Base-by-base conservation (phyloP, 2,329 filamentous ascomycete genomes). In the Diaporthe citrichinensis region DNA sequence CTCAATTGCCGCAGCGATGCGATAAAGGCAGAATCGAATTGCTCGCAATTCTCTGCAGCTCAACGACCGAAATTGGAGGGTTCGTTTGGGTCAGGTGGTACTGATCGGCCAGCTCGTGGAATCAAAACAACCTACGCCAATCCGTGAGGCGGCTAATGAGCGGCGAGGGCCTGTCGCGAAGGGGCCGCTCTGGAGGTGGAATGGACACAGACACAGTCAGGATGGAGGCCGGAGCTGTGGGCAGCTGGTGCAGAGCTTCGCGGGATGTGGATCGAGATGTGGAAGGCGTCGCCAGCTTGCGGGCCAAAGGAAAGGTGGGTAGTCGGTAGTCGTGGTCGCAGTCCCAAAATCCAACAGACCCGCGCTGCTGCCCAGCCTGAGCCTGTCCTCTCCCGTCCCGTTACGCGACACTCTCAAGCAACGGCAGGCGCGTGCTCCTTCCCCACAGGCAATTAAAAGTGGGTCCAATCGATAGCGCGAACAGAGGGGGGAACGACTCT, bases 161-260 rank as follows among this genome's bases (percentile, higher is more conserved):
- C 49, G 65, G 59, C 67, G 71, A 75, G 39, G 57, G 73, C 67
- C 57, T 65, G 67, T 76, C 74, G 74, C 74, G 74, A 76, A 51
- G 41, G 14, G 39, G 74, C 62, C 55, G 65, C 46, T 49, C 36
- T 69, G 8, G 59, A 65, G 14, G 28, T 36, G 57, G 31, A 31
- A 51, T 51, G 25, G 31, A 53, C 28, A 61, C 44, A 39, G 58
- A 39, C 31, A 25, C 44, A 34, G 71, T 39, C 44, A 65, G 53
- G 25, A 46, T 46, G 4, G 25, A 41, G 53, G 23, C 68, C 20
- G 15, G 34, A 31, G 53, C 44, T 53, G 71, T 34, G 55, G 44
- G 34, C 58, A 20, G 51, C 36, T 65, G 49, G 34, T 62, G 46
- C 55, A 74, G 57, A 57, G 57, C 44, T 39, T 65, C 55, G 71